Conservation (phyloP, 257 asterid genomes). For the Rubia yunnanensis region DNA sequence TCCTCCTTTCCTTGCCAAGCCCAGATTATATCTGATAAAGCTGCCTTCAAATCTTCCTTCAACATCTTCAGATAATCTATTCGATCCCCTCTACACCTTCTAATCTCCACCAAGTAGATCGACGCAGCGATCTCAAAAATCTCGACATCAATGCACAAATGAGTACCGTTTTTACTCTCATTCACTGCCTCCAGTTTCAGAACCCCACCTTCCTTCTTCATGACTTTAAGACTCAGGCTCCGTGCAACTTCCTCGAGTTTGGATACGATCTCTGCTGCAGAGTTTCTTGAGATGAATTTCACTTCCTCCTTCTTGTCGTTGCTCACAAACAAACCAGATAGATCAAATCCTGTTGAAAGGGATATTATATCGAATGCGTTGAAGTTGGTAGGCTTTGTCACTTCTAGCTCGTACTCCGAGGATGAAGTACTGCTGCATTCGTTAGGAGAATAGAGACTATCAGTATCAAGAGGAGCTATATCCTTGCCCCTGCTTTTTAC, state of each 20-base stretch:
- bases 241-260: conserved; percentile 50
- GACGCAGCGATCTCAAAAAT: conserved; percentile 45
- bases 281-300: conserved; percentile 43
- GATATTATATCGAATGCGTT: conserved; percentile 80
- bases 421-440: conserved; percentile 4
- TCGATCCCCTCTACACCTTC: conserved; percentile 46
- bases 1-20: conserved; percentile 47
- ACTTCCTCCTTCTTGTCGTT: conserved; percentile 55
- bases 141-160: conserved; percentile 30
- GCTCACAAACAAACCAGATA: conserved; percentile 64
- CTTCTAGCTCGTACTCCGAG: conserved; percentile 19
- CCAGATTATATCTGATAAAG: conserved; percentile 39
- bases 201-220: conserved; percentile 42
- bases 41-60: conserved; percentile 23
- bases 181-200: conserved; percentile 36
- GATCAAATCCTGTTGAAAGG: conserved; percentile 64
- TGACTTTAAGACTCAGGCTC: conserved; percentile 28
- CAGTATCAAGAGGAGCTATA: conserved; percentile 14
- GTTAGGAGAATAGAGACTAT: conserved; percentile 4
- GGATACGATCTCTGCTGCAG: conserved; percentile 32
- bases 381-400: conserved; percentile 26
- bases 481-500: conserved; percentile 18
- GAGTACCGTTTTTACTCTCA: conserved; percentile 20
- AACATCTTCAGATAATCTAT: conserved; percentile 44
- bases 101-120: conserved; percentile 60